Evolutionary conservation across 495 filamentous ascomycete species (phyloP).

Genomic region (Pyrenula aspistea): DNA sequence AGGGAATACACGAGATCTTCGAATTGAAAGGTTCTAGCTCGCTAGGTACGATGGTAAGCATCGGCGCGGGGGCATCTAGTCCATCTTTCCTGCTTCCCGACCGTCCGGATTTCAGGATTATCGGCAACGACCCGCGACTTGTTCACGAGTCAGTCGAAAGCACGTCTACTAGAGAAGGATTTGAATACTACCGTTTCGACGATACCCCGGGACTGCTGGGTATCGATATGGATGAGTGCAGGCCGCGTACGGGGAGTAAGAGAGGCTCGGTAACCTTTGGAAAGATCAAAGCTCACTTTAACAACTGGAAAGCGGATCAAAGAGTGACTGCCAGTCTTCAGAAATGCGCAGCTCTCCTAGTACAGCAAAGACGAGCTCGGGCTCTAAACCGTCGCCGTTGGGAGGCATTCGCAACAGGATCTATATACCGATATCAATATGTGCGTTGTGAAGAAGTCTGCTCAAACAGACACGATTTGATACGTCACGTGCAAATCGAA

Average conservation of each 20-base stretch:
- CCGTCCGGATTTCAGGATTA: not conserved
- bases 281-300: not conserved
- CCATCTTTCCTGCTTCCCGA: too few relatives aligned
- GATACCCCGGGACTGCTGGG: not conserved
- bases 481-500: not conserved
- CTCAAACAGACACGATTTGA: not conserved
- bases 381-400: not conserved
- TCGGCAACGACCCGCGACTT: not conserved
- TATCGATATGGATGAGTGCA: not conserved
- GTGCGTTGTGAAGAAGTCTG: not conserved
- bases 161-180: not conserved
- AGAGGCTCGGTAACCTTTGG: not conserved
- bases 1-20: conserved; percentile 6
- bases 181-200: not conserved
- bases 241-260: not conserved
- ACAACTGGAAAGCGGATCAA: not conserved
- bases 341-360: not conserved
- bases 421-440: not conserved
- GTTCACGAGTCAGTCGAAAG: not conserved
- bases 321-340: not conserved
- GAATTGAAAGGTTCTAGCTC: conserved; percentile 1
- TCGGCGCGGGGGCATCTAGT: conserved; percentile 5
- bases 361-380: not conserved
- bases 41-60: conserved; percentile 7
- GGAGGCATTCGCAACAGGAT: not conserved